Base-by-base conservation (phyloP, 441 rosid genomes). In the Croton laevigatus region DNA sequence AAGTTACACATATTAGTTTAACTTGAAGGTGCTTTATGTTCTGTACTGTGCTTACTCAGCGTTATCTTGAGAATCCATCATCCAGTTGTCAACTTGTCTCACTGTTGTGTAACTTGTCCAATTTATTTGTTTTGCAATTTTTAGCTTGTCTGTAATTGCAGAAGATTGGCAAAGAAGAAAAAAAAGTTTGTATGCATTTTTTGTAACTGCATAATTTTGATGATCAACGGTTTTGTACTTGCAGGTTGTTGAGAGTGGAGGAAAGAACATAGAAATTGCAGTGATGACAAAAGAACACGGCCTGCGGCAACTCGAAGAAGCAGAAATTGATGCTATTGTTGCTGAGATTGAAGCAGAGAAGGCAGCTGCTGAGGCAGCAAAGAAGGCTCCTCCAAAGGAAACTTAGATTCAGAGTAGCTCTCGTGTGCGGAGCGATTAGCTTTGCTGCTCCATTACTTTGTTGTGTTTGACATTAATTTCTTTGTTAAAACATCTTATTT, bases 221-320 rank as follows among this genome's bases (percentile, higher is more conserved):
- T 60, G 20, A 49, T 49, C 0, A 14, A 6, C 14, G 59, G 40
- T 42, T 51, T 12, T 57, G 38, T 59, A 2, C 48, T 52, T 42
- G 5, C 66, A 92, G 99, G 97, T 94, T 69, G 98, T 91, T 36
- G 98, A 92, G 85, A 94, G 96, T 40, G 99, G 99, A 6, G 99
- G 99, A 49, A 94, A 94, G 89, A 94, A 94, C 89, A 94, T 92
- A 57, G 97, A 94, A 85, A 81, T 92, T 67, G 97, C 94, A 65
- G 88, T 94, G 73, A 89, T 94, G 97, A 88, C 91, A 10, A 83
- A 79, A 66, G 98, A 90, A 44, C 82, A 88, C 49, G 91, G 81
- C 14, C 82, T 92, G 80, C 78, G 81, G 71, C 97, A 94, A 73
- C 91, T 94, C 13, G 98, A 92, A 67, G 98, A 91, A 78, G 89